Evolutionary conservation across 371 early-diverging fungal genomes (phyloP), one percentile per base, ranked within the genome.

Genomic region (Rhizomucor pusillus): DNA sequence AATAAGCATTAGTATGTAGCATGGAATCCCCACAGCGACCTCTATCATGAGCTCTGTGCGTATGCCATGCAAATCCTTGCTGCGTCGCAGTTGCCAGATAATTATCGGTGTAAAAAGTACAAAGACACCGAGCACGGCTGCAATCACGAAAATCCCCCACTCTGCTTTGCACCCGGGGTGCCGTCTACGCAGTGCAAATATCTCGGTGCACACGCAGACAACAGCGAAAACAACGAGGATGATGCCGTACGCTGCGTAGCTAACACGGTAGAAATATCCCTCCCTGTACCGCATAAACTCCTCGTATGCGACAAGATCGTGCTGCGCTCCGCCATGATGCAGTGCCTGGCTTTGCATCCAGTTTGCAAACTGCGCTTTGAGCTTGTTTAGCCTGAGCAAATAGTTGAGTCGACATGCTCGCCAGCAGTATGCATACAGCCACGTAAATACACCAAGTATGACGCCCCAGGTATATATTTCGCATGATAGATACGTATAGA

Each of bases 11-110:
- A 73, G 11, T 9, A 65, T 41, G 51, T 60, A 69, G 11, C 56
- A 59, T 1, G 67, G 65, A 7, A 69, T 24, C 14, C 69, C 66
- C 2, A 67, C 34, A 12, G 43, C 29, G 13, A 57, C 41, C 23
- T 63, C 59, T 2, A 65, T 46, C 36, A 66, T 52, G 13, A 76
- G 47, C 46, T 76, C 77, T n/a, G 57, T 63, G 14, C 71, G 60
- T 12, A 76, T 66, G 14, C 71, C 71, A 39, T 76, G 67, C 0
- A 65, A 59, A 55, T 76, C 77, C 29, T 56, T 22, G 22, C 50
- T 52, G 3, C 58, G 19, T 9, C 61, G 62, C 1, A 69, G 43
- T 5, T 45, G 36, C 56, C 63, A 73, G 2, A 63, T 16, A 23
- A 64, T 54, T 13, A 55, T 34, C 1, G 77, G 77, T 3, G 59